phyloP scores from a whole-genome alignment of 1,284 basidiomycete species.

The Heimioporus retisporus region DNA sequence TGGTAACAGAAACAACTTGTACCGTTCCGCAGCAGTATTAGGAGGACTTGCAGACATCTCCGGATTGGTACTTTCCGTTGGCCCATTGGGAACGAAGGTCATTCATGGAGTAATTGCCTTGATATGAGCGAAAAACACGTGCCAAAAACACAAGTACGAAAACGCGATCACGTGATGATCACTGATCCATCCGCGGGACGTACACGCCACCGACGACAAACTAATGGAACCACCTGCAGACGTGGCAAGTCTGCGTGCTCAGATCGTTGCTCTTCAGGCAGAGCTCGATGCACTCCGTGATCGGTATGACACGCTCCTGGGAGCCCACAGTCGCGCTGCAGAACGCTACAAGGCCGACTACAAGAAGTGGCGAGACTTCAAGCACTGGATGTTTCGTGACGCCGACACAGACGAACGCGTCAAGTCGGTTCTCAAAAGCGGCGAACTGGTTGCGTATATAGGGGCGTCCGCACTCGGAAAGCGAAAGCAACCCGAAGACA shows the following conservation, averaged over 20 bases:
- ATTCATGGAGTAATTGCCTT: too few relatives aligned
- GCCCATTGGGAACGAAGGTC: too few relatives aligned
- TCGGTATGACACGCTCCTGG: conserved; percentile 54
- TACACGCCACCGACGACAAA: not conserved
- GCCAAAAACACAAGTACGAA: not conserved
- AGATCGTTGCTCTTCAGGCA: conserved; percentile 37
- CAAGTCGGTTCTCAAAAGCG: conserved; percentile 25
- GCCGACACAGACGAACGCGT: conserved; percentile 38
- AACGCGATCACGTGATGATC: conserved; percentile 31
- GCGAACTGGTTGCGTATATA: conserved; percentile 16
- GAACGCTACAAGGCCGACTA: conserved; percentile 59
- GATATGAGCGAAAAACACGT: too few relatives aligned
- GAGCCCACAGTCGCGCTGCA: conserved; percentile 51
- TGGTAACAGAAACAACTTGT: too few relatives aligned
- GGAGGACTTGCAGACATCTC: too few relatives aligned
- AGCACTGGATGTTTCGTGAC: conserved; percentile 53
- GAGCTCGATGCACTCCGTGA: conserved; percentile 51
- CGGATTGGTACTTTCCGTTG: too few relatives aligned
- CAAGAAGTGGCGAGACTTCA: conserved; percentile 59
- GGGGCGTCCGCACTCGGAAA: conserved; percentile 37
- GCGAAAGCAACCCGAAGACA: conserved; percentile 39
- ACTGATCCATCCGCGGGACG: not conserved
- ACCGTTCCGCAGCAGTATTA: too few relatives aligned
- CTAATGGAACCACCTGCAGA: conserved; percentile 17
- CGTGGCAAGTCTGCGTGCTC: conserved; percentile 17